These are phyloP conservation scores for Exutisphaerella laricina DNA, from an alignment of 2,329 filamentous ascomycete species.

Conservation along the genomic window DNA sequence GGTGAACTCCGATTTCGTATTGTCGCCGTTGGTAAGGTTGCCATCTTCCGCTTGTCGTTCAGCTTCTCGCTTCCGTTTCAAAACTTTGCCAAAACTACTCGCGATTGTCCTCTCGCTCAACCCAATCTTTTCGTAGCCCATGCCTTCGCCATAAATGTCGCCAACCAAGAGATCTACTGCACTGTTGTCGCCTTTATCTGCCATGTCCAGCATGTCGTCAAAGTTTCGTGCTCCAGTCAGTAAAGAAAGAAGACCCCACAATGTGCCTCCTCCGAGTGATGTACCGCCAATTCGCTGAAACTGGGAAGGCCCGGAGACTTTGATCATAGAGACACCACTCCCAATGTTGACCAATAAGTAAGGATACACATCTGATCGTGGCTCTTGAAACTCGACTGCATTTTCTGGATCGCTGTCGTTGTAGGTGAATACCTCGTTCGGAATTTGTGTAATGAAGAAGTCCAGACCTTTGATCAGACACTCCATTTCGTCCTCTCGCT, in stretches of 20 bases:
- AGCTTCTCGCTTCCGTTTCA: slow-evolving; percentile 81
- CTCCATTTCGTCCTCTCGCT: slow-evolving; percentile 97
- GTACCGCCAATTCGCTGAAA: slow-evolving; percentile 92
- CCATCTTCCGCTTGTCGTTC: slow-evolving; percentile 73
- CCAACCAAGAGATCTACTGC: slow-evolving; percentile 95
- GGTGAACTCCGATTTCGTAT: slow-evolving; percentile 29
- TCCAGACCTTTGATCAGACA: slow-evolving; percentile 90
- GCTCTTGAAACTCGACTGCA: slow-evolving; percentile 81
- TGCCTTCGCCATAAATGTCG: slow-evolving; percentile 96
- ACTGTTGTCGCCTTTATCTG: slow-evolving; percentile 84
- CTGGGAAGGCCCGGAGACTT: slow-evolving; percentile 81
- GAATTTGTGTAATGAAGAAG: slow-evolving; percentile 98
- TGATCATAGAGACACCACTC: slow-evolving; percentile 94
- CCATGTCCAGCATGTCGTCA: slow-evolving; percentile 92
- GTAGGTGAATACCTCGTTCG: slow-evolving; percentile 94
- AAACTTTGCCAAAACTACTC: slow-evolving; percentile 94
- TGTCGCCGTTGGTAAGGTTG: slow-evolving; percentile 51
- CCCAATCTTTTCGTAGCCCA: slow-evolving; percentile 92
- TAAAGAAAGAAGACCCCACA: slow-evolving; percentile 90
- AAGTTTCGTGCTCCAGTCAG: slow-evolving; percentile 93
- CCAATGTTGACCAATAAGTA: slow-evolving; percentile 98
- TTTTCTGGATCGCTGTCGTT: slow-evolving; percentile 63
- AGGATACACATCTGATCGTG: slow-evolving; percentile 79
- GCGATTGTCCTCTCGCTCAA: slow-evolving; percentile 94
- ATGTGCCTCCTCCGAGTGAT: slow-evolving; percentile 89